Evolutionary conservation across 805 yeast species (phyloP).

Genomic region (Yamadazyma tumulicola): DNA sequence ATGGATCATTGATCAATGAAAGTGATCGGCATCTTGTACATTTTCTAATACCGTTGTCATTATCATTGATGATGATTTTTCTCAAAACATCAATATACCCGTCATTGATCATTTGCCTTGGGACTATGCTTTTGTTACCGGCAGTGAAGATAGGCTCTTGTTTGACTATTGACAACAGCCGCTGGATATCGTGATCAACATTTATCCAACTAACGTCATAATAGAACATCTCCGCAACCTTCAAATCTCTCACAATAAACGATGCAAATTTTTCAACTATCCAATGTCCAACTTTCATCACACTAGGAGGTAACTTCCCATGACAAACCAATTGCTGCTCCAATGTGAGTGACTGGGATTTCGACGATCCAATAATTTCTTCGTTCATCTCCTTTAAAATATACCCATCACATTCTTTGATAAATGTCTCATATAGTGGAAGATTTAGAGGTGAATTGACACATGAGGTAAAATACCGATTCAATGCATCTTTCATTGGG

Average conservation of each 20-base stretch:
- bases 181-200: constrained; percentile 19
- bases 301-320: constrained; percentile 53
- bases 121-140: constrained; percentile 7
- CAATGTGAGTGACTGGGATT: constrained; percentile 39
- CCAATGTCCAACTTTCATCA: constrained; percentile 36
- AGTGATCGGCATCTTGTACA: constrained; percentile 42
- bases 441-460: constrained; percentile 53
- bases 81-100: constrained; percentile 37
- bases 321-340: constrained; percentile 62
- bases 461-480: constrained; percentile 46
- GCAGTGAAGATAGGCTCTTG: constrained; percentile 1
- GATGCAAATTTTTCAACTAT: constrained; percentile 48
- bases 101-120: constrained; percentile 21
- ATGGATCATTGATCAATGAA: constrained; percentile 39
- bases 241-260: constrained; percentile 41
- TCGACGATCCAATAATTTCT: constrained; percentile 18
- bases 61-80: constrained; percentile 26
- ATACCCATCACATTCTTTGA: constrained; percentile 52
- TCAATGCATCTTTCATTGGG: constrained; percentile 53
- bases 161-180: background rate
- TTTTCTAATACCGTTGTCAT: constrained; percentile 21
- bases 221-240: constrained; percentile 54
- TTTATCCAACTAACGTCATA: constrained; percentile 67
- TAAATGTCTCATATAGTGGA: constrained; percentile 54
- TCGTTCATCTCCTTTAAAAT: constrained; percentile 27